These are phyloP conservation scores for Sergeia podlipaevii DNA, from an alignment of 208 protist species.

Conservation along the genomic window DNA sequence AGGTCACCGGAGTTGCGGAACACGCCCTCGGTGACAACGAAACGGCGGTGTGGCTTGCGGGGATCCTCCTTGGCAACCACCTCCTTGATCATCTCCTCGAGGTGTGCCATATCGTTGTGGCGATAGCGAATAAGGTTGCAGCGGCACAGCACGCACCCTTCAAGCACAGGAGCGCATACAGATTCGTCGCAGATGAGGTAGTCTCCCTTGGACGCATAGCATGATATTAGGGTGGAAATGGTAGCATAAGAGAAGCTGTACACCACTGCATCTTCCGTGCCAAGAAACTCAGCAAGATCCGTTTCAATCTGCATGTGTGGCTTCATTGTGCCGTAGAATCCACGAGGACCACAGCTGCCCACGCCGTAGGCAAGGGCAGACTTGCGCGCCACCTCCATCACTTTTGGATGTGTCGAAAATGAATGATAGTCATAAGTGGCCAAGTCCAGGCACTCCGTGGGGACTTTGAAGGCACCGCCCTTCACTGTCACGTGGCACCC, in stretches of 20 bases:
- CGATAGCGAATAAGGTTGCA: slow-evolving; percentile 82
- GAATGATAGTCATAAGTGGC: slow-evolving; percentile 94
- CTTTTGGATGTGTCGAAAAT: slow-evolving; percentile 80
- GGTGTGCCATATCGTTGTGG: slow-evolving; percentile 95
- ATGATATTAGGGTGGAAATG: slow-evolving; percentile 94
- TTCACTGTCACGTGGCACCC: slow-evolving; percentile 57
- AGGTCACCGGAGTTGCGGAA: slow-evolving; percentile 92
- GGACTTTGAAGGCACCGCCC: slow-evolving; percentile 11
- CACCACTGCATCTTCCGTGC: slow-evolving; percentile 86
- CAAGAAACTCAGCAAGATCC: slow-evolving; percentile 86
- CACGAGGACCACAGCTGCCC: slow-evolving; percentile 96
- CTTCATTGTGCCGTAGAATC: slow-evolving; percentile 98
- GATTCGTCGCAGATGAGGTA: slow-evolving; percentile 92
- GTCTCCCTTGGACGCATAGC: slow-evolving; percentile 90
- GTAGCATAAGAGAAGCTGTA: slow-evolving; percentile 96
- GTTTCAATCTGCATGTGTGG: slow-evolving; percentile 94
- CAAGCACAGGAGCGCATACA: slow-evolving; percentile 77
- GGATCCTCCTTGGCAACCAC: slow-evolving; percentile 57
- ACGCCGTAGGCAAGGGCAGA: slow-evolving; percentile 94
- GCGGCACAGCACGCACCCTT: slow-evolving; percentile 89
- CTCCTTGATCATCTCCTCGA: slow-evolving; percentile 81
- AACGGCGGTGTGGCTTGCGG: slow-evolving; percentile 79
- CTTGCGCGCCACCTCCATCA: slow-evolving; percentile 74
- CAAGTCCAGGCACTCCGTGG: slow-evolving; percentile 80
- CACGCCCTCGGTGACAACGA: slow-evolving; percentile 95